Percentiles rank a stretch among this genome's conserved stretches.
phyloP scores from a whole-genome alignment of 495 filamentous ascomycete genomes.

The Xylaria nigripes region DNA sequence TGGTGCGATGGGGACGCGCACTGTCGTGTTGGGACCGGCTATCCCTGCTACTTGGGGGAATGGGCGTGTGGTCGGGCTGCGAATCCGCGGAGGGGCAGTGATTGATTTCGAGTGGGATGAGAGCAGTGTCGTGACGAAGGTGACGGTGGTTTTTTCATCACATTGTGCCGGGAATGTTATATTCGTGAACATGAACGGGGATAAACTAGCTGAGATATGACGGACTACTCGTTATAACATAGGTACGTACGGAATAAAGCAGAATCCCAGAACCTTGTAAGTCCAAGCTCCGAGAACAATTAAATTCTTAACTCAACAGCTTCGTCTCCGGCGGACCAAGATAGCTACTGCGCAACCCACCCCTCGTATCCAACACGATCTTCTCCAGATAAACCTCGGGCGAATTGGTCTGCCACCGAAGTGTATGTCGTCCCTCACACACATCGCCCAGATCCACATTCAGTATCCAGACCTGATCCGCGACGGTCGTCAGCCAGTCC shows the following conservation, averaged over 20 bases:
- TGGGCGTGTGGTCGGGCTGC: slow-evolving; percentile 30
- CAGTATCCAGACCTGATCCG: slow-evolving; percentile 47
- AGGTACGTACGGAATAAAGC: too few species aligned
- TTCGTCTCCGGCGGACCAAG: slow-evolving; percentile 50
- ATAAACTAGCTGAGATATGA: background rate
- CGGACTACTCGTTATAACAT: too few species aligned
- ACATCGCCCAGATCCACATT: slow-evolving; percentile 35
- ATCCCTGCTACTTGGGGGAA: slow-evolving; percentile 34
- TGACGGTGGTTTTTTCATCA: slow-evolving; percentile 1
- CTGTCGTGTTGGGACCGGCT: slow-evolving; percentile 36
- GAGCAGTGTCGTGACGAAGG: slow-evolving; percentile 20
- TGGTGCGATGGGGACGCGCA: slow-evolving; percentile 4
- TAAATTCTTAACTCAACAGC: background rate
- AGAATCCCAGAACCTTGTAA: too few species aligned
- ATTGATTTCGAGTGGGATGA: slow-evolving; percentile 35
- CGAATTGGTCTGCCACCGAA: slow-evolving; percentile 47
- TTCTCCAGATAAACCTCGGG: slow-evolving; percentile 54
- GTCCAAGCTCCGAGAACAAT: too few species aligned
- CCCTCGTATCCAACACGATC: slow-evolving; percentile 46
- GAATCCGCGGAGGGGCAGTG: slow-evolving; percentile 32
- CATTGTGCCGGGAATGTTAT: background rate
- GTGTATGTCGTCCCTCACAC: slow-evolving; percentile 33
- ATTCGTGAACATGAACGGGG: slow-evolving; percentile 1
- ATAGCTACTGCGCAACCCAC: slow-evolving; percentile 48
- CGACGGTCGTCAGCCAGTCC: slow-evolving; percentile 45